Percentiles rank a stretch among this genome's conserved stretches.
Conservation (phyloP, 805 yeast species). For the Candida multigemmis region DNA sequence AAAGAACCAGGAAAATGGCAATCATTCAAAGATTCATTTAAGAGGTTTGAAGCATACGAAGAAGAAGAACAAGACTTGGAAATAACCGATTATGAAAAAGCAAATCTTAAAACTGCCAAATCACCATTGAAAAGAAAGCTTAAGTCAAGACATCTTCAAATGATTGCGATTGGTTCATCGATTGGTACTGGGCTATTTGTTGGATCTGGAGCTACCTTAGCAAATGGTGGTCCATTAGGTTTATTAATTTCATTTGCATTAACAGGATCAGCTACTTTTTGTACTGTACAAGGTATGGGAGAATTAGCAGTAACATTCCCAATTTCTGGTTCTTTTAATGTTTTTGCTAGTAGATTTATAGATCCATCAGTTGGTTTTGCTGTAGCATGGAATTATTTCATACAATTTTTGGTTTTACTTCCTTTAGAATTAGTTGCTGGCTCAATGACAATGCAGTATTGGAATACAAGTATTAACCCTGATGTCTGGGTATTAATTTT, state of each 20-base stretch:
- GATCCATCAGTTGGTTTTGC: slow-evolving; percentile 71
- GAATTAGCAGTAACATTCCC: slow-evolving; percentile 39
- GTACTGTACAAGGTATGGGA: slow-evolving; percentile 35
- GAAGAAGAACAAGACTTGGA: slow-evolving; percentile 12
- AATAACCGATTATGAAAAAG: slow-evolving; percentile 28
- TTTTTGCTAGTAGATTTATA: slow-evolving; percentile 55
- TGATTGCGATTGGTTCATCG: slow-evolving; percentile 36
- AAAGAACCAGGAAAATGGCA: slow-evolving; percentile 21
- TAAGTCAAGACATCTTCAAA: slow-evolving; percentile 27
- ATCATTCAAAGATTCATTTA: slow-evolving; percentile 41
- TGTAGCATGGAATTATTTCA: slow-evolving; percentile 62
- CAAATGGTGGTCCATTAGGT: slow-evolving; percentile 32
- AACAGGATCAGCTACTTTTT: slow-evolving; percentile 25
- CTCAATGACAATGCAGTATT: slow-evolving; percentile 46
- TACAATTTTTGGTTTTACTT: slow-evolving; percentile 48
- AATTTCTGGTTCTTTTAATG: slow-evolving; percentile 33
- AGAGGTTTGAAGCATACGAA: slow-evolving; percentile 15
- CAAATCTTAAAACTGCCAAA: slow-evolving; percentile 29
- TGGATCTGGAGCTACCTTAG: slow-evolving; percentile 29
- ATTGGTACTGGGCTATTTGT: slow-evolving; percentile 36
- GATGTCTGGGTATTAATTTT: slow-evolving; percentile 56
- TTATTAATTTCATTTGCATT: slow-evolving; percentile 29
- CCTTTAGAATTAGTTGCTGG: slow-evolving; percentile 62
- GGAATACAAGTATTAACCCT: slow-evolving; percentile 43
- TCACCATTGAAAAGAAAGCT: slow-evolving; percentile 27